Evolutionary conservation across 495 filamentous ascomycete genomes (phyloP), one percentile per base, ranked within the genome.

Genomic region (Pseudoneurospora amorphoporcata): DNA sequence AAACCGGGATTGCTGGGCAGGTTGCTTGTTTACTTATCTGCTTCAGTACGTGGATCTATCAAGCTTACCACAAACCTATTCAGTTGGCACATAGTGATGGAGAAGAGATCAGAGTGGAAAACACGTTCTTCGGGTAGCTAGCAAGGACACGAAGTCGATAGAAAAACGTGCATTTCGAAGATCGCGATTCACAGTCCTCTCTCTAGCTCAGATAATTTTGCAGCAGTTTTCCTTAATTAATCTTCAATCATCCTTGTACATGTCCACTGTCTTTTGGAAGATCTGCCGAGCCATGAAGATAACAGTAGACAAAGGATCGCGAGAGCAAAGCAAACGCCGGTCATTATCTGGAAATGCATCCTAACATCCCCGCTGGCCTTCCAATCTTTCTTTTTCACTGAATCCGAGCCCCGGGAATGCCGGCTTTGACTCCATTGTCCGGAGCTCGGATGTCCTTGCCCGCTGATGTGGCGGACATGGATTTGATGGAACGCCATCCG

Each of bases 11-110:
- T 10, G 8, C 5, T 47, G 4, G 45, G 1, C 45, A 47, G 5
- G 9, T 23, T 47, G 4, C 3, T 5, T 29, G 12, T 4, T 0
- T 29, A 29, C 9, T 0, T 29, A 23, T 3, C 19, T 29, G 2
- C 9, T 53, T 0, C 45, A 14, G 23, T 5, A 7, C 1, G 0
- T 2, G 10, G 12, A 9, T 53, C 10, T 35, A 1, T 4, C 0
- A 35, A 17, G 5, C 6, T 16, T 6, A 8, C 0, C 2, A 2
- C 0, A 58, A 2, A 12, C 45, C 0, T 9, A 3, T 29, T 14
- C 7, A 23, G 45, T 23, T 19, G 19, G 45, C 10, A 14, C 19
- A 23, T 53, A 0, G 9, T 7, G 19, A 14, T 53, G 19, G 4
- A 23, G 10, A 3, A 29, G 10, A 53, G 3, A 53, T 53, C 4